Conservation (phyloP, 2,329 filamentous ascomycete species). For the Grosmannia serpens region DNA sequence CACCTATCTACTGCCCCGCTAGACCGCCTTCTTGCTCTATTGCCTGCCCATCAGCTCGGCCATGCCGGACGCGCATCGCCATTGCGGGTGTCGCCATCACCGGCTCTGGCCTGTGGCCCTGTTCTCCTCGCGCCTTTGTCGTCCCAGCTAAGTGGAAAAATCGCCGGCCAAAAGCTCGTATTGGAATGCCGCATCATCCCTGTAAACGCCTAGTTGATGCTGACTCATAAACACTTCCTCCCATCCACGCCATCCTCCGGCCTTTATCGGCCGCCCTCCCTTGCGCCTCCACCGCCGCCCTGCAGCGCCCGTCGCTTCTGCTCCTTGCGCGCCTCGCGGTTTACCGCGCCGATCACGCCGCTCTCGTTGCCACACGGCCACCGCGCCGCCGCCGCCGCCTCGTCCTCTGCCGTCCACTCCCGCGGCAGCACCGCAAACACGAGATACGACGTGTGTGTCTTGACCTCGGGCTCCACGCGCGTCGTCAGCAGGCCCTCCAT, state of each 20-base stretch:
- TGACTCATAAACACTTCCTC: too few relatives aligned
- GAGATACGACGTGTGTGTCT: constrained; percentile 94
- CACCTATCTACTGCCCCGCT: not conserved
- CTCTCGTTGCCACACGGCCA: constrained; percentile 50
- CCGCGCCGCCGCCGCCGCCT: constrained; percentile 51
- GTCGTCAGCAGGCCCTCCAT: constrained; percentile 70
- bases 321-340: constrained; percentile 42
- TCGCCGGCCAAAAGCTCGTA: too few relatives aligned
- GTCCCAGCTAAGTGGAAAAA: not conserved
- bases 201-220: too few relatives aligned
- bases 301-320: constrained; percentile 42
- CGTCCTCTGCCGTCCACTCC: constrained; percentile 75
- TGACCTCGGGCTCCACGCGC: constrained; percentile 75
- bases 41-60: not conserved
- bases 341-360: constrained; percentile 39
- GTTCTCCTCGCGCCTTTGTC: too few relatives aligned
- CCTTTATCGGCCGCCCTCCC: too few relatives aligned
- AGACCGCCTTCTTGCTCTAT: not conserved
- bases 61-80: not conserved
- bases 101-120: not conserved
- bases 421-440: constrained; percentile 85
- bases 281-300: constrained; percentile 17
- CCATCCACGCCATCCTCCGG: too few relatives aligned
- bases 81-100: not conserved
- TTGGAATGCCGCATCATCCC: too few relatives aligned